A percentile compares a stretch with the other conserved stretches of the same genome.
Conservation (phyloP, 2,329 filamentous ascomycete genomes). For the Ophiobolus disseminans region DNA sequence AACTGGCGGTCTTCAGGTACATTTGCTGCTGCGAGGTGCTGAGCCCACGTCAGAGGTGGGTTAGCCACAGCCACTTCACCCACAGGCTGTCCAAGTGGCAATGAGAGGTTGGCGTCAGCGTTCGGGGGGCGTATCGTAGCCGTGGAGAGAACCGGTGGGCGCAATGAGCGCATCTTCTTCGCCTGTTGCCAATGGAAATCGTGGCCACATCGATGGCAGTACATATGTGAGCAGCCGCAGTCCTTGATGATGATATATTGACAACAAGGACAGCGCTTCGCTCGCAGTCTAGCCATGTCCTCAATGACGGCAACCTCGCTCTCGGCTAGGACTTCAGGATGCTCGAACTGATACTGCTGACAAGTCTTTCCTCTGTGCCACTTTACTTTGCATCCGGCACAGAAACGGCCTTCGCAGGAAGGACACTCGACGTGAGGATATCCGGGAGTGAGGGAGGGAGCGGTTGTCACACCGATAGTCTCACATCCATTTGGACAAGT, state of each 20-base stretch:
- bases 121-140: too few relatives aligned
- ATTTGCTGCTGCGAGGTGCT: too few relatives aligned
- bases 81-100: too few relatives aligned
- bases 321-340: neutral
- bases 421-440: conserved; percentile 6
- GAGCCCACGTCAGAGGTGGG: too few relatives aligned
- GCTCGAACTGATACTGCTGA: neutral
- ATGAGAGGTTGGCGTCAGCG: too few relatives aligned
- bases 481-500: too few relatives aligned
- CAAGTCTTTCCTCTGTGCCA: neutral
- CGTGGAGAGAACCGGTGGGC: too few relatives aligned
- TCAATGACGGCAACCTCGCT: neutral
- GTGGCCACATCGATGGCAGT: conserved; percentile 2
- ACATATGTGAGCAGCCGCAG: neutral
- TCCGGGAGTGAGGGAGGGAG: neutral
- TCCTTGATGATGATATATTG: conserved; percentile 7
- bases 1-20: too few relatives aligned
- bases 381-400: neutral
- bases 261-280: conserved; percentile 6
- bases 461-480: too few relatives aligned
- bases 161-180: neutral
- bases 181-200: neutral
- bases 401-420: conserved; percentile 1
- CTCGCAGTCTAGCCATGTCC: conserved; percentile 3
- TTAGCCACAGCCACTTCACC: too few relatives aligned